Percentiles rank a stretch among this genome's conserved stretches.
Conservation (phyloP, 2,329 filamentous ascomycete species). For the Coleophoma eucalyptorum region DNA sequence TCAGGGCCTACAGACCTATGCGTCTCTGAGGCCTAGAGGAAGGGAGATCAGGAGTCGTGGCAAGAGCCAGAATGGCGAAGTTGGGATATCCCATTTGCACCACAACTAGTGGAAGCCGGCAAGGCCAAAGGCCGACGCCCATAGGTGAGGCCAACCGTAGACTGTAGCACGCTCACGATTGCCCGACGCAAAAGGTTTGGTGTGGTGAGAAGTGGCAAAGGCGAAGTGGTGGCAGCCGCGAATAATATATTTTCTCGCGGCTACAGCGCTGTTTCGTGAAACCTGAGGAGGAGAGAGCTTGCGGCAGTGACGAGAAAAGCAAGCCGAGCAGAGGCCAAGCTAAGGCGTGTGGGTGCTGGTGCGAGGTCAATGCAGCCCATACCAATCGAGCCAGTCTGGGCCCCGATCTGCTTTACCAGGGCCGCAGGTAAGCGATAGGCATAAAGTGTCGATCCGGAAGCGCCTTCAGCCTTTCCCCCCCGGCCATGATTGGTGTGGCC, state of each 20-base stretch:
- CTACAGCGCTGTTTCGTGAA: background rate
- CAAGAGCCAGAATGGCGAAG: background rate
- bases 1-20: background rate
- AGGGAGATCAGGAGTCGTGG: background rate
- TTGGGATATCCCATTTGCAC: background rate
- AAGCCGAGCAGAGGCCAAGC: background rate
- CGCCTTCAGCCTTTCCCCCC: background rate
- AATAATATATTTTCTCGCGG: background rate
- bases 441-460: background rate
- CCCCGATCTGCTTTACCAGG: background rate
- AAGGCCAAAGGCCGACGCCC: background rate
- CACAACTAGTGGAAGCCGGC: background rate
- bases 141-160: too few species aligned
- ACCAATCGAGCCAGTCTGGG: background rate
- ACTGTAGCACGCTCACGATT: background rate
- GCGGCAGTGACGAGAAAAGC: background rate
- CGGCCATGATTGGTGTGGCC: background rate
- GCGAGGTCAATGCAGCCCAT: background rate
- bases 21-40: background rate
- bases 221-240: background rate
- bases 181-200: background rate
- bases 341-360: background rate
- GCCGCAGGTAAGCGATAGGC: background rate
- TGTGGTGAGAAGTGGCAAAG: background rate
- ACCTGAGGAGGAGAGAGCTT: background rate